A percentile compares a stretch with the other conserved stretches of the same genome.
Conservation (phyloP, 2,329 filamentous ascomycete genomes). For the Emmonsia crescens region DNA sequence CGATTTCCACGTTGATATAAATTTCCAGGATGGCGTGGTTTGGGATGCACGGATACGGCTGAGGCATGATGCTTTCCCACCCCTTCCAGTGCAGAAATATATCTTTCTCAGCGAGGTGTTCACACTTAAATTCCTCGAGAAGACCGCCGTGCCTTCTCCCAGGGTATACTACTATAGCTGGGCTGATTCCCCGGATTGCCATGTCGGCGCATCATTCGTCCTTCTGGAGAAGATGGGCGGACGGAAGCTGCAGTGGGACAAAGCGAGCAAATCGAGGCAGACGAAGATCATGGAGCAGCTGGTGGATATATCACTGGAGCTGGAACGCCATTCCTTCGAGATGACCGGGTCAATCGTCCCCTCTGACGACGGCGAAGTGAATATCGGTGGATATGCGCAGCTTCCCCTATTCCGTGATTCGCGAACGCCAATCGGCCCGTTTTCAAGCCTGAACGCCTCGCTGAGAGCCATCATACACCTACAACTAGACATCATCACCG, state of each 20-base stretch:
- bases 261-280: neutral
- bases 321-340: neutral
- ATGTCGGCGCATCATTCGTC: neutral
- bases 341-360: constrained; percentile 5
- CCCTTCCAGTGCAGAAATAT: constrained; percentile 2
- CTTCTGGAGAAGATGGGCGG: constrained; percentile 1
- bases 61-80: neutral
- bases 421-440: constrained; percentile 1
- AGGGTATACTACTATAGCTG: constrained; percentile 1
- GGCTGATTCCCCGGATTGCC: neutral
- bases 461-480: constrained; percentile 2
- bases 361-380: neutral
- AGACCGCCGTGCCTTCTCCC: constrained; percentile 1
- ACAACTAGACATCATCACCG: constrained; percentile 3
- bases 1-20: constrained; percentile 4
- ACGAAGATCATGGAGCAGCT: constrained; percentile 4
- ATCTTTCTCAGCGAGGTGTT: constrained; percentile 1
- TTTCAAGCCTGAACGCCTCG: constrained; percentile 1
- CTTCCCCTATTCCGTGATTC: constrained; percentile 1
- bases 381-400: constrained; percentile 1
- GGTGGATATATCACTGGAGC: constrained; percentile 2
- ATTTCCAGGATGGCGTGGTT: constrained; percentile 3
- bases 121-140: constrained; percentile 4
- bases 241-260: constrained; percentile 1
- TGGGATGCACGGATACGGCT: constrained; percentile 3